Conservation (phyloP, 164 flowering plant species). For the Taxillus chinensis region DNA sequence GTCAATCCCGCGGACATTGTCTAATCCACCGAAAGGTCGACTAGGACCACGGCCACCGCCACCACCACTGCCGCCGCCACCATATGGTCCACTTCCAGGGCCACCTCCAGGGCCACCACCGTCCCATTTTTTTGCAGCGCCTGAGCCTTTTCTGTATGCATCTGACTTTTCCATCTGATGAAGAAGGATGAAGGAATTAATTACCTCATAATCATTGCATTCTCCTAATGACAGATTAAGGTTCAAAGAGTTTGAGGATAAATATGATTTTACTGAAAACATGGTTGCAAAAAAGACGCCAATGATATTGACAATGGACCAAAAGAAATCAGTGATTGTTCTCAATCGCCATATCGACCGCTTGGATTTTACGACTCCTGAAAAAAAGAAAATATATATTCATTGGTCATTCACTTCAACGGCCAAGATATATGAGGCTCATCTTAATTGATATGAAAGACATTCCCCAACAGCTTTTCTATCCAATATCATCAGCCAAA, state of each 20-base stretch:
- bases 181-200: constrained; percentile 1
- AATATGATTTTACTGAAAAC: constrained; percentile 63
- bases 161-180: constrained; percentile 90
- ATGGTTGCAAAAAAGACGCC: constrained; percentile 67
- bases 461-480: not conserved
- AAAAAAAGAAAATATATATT: not conserved
- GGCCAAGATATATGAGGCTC: not conserved
- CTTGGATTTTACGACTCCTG: constrained; percentile 90
- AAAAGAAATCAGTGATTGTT: constrained; percentile 73
- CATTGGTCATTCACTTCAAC: not conserved
- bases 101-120: constrained; percentile 92
- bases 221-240: not conserved
- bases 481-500: not conserved
- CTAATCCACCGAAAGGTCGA: constrained; percentile 76
- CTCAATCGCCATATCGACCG: constrained; percentile 81
- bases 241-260: not conserved
- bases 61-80: constrained; percentile 54
- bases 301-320: constrained; percentile 68
- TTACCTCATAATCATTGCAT: not conserved
- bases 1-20: constrained; percentile 83
- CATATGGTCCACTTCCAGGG: constrained; percentile 71
- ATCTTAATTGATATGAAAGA: not conserved
- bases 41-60: constrained; percentile 50
- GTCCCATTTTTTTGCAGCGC: constrained; percentile 85
- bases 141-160: constrained; percentile 68